Base-by-base conservation (phyloP, 2,329 filamentous ascomycete species). In the Alternaria ethzedia region DNA sequence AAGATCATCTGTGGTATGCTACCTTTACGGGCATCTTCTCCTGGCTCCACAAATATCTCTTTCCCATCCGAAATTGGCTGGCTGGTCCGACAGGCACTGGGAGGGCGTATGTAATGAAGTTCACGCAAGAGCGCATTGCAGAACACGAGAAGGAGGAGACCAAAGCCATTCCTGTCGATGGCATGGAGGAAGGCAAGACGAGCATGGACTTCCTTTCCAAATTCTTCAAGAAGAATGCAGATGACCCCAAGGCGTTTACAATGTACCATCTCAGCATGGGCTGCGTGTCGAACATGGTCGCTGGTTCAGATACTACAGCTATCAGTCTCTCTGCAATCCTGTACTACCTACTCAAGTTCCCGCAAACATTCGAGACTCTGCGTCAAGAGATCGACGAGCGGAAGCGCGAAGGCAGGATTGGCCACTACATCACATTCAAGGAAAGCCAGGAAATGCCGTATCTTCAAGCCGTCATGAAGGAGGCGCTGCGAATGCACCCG, bases 271-370 rank as follows among this genome's bases (percentile, higher is more conserved):
- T 83, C 5, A 67, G 79, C 8, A 77, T 75, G 54, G 81, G 82
- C 75, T 76, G 76, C 1, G 76, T 78, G 3, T 65, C 51, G 3
- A 72, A 72, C 30, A 80, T 83, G 55, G 76, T 79, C 26, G 83
- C 82, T 6, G 82, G 81, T 11, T 78, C 76, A 10, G 82, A 84
- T 56, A 84, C 82, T 0, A 84, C 82, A 6, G 80, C 79, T 20
- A 78, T 81, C n/a, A 77, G 77, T 2, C 73, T 78, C 3, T 76
- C 72, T 7, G 66, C 65, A 10, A 68, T 74, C 6, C 49, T 71
- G 1, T 76, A 73, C 54, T 66, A 74, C 46, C 58, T 76, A 6
- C 60, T 69, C 5, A 68, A 63, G 17, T 55, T 62, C 5, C 71
- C 70, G 20, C 4, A 12, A 10, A 61, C 59, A 0, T 63, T 74